Conservation (phyloP, 345 rosid genomes). For the Populus davidiana region DNA sequence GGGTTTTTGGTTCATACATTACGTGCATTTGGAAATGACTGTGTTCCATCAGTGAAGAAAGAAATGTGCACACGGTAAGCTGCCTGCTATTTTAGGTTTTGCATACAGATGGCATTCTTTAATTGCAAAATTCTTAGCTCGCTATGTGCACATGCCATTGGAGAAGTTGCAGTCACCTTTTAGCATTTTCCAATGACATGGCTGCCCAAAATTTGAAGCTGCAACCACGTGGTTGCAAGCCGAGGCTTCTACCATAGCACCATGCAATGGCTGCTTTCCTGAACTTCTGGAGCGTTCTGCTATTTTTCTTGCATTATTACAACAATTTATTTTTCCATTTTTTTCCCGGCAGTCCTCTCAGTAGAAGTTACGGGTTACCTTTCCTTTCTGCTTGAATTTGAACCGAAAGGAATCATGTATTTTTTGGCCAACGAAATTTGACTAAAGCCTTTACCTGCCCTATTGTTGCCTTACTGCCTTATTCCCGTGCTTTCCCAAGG, state of each 20-base stretch:
- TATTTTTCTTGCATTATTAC: background rate
- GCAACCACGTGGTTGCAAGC: background rate
- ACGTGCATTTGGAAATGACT: constrained; percentile 66
- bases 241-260: background rate
- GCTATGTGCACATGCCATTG: background rate
- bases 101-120: background rate
- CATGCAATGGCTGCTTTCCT: background rate
- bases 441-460: background rate
- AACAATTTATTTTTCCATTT: background rate
- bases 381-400: background rate
- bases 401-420: background rate
- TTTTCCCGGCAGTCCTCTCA: background rate
- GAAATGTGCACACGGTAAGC: constrained; percentile 80
- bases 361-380: background rate
- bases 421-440: background rate
- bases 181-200: background rate
- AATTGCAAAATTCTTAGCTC: background rate
- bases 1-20: constrained; percentile 86
- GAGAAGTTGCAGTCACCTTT: background rate
- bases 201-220: background rate
- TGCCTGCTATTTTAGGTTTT: constrained; percentile 3
- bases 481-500: background rate
- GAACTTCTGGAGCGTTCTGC: background rate
- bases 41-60: constrained; percentile 66
- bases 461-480: background rate